Evolutionary conservation across 2,329 filamentous ascomycete species (phyloP).

Genomic region (Cryphonectria carpinicola): DNA sequence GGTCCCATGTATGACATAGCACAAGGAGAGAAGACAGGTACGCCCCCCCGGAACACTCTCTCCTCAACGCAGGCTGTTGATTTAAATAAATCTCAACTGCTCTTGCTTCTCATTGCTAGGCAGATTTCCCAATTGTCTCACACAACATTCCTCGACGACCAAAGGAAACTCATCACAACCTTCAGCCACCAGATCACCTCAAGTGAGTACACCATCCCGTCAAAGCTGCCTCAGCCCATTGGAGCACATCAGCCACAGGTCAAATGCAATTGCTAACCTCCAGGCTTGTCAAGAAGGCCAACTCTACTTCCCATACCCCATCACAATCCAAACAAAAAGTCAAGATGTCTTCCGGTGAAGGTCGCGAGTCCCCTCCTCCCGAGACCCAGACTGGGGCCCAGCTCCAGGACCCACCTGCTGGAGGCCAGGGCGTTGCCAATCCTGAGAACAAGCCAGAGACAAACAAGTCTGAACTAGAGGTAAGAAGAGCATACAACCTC

Average conservation of each 20-base stretch:
- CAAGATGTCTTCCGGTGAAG: conserved; percentile 66
- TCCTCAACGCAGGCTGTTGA: background rate
- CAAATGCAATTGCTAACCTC: background rate
- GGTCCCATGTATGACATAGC: conserved; percentile 18
- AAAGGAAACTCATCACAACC: background rate
- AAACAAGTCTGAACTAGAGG: conserved; percentile 56
- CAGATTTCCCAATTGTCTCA: background rate
- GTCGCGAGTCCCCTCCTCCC: conserved; percentile 78
- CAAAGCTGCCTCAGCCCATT: background rate
- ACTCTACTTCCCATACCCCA: background rate
- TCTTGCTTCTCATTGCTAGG: background rate
- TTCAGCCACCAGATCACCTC: background rate
- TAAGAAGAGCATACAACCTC: conserved; percentile 35
- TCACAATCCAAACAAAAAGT: conserved; percentile 33
- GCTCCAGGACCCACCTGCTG: conserved; percentile 55
- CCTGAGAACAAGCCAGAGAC: conserved; percentile 56
- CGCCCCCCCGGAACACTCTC: background rate
- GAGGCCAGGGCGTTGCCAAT: conserved; percentile 61
- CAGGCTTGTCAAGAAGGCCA: background rate
- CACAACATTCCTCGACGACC: background rate
- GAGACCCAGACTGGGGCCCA: conserved; percentile 70
- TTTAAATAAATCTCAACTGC: conserved; percentile 1
- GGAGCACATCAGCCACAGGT: background rate
- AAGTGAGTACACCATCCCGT: background rate
- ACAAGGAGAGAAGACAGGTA: conserved; percentile 2